A percentile compares a stretch with the other conserved stretches of the same genome.
These are phyloP conservation scores for Heritiera fomes DNA, from an alignment of 345 rosid species.

Conservation along the genomic window DNA sequence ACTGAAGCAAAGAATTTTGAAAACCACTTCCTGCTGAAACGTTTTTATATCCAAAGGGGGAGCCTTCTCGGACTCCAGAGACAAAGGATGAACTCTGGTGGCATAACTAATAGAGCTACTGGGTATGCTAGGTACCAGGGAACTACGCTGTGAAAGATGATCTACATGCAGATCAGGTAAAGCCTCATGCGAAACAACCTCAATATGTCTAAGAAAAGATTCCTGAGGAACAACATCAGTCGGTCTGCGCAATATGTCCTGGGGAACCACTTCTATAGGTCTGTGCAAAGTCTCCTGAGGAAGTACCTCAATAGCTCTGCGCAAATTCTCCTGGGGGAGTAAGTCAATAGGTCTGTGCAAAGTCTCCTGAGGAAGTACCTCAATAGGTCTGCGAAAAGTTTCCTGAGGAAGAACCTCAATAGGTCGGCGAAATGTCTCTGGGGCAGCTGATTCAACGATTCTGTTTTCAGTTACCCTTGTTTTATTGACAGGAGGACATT, in stretches of 20 bases:
- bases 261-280: constrained; percentile 27
- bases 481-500: constrained; percentile 53
- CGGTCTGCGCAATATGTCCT: constrained; percentile 21
- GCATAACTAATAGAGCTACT: constrained; percentile 33
- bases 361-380: constrained; percentile 30
- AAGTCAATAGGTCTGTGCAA: constrained; percentile 30
- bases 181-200: constrained; percentile 36
- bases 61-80: constrained; percentile 46
- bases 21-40: constrained; percentile 54
- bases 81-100: constrained; percentile 43
- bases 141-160: constrained; percentile 35
- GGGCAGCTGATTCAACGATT: constrained; percentile 23
- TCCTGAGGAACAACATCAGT: constrained; percentile 30
- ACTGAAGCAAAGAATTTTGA: constrained; percentile 75
- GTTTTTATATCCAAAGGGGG: constrained; percentile 31
- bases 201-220: constrained; percentile 29
- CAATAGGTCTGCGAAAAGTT: constrained; percentile 35
- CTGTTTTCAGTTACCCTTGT: constrained; percentile 43
- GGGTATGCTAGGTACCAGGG: constrained; percentile 21
- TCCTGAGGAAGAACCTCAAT: constrained; percentile 17
- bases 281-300: constrained; percentile 31
- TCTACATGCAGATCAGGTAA: constrained; percentile 37
- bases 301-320: constrained; percentile 34
- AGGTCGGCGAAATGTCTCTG: constrained; percentile 28
- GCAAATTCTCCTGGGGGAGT: constrained; percentile 26